Base-by-base conservation (phyloP, 768 basidiomycete genomes). In the Brasilioporus rufonigricans region DNA sequence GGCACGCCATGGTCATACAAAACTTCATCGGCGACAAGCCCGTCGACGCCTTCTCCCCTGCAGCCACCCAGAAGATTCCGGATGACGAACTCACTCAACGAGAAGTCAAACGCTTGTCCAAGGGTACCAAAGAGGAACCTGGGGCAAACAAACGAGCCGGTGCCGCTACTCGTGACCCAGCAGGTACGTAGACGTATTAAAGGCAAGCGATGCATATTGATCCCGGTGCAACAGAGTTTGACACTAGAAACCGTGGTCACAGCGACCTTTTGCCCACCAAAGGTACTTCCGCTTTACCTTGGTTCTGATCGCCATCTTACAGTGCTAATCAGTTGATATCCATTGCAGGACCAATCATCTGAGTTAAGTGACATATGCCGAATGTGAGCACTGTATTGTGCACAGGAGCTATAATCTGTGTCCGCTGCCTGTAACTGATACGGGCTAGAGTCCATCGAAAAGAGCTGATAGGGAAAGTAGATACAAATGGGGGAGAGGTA, bases 121-220 rank as follows among this genome's bases (percentile, higher is more conserved):
- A 50, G n/a, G 55, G 55, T 11, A 38, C 32, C 4, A 36, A 52
- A 31, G 55, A 63, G 50, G 48, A 58, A 8, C 59, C 63, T 7
- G 65, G 69, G 3, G 69, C 64, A 9, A 66, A 65, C 60, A 71
- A 45, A 48, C 62, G 70, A 7, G 66, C 65, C 0, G 69, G 71
- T 7, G 67, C 51, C 16, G 69, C 70, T 39, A 50, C 61, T 1
- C 56, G 66, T 7, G 59, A 68, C 29, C 61, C 70, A 53, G 40
- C 50, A 14, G 19, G 50, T 59, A 52, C 26, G 47, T 39, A 10
- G 1, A 23, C 13, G 2, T 18, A 6, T 24, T 29, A n/a, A 11
- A n/a, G 26, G 23, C 11, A 6, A 16, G 5, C 13, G 18, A 19
- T 3, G 18, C 27, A 10, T 13, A 16, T 24, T 32, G 27, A 56